phyloP scores from a whole-genome alignment of 2,329 filamentous ascomycete species.

The Colletotrichum truncatum region DNA sequence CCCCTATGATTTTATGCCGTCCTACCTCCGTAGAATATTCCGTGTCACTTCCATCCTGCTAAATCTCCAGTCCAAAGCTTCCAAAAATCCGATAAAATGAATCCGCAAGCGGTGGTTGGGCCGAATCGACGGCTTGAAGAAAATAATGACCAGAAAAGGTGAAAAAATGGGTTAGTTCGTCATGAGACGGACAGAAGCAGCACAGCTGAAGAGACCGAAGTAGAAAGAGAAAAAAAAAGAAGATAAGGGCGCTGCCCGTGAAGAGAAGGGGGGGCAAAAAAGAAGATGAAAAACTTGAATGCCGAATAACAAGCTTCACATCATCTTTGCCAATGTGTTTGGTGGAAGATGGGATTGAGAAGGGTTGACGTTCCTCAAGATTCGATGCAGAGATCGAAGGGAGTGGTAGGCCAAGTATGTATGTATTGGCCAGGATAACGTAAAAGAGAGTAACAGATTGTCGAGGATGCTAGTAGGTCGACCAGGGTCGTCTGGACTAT shows the following conservation, averaged over 20 bases:
- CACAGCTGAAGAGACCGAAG: constrained; percentile 19
- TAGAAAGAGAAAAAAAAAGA: constrained; percentile 12
- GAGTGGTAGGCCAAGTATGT: neutral
- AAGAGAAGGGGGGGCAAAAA: constrained; percentile 2
- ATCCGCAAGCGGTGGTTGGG: neutral
- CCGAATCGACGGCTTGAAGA: neutral
- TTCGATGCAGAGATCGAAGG: constrained; percentile 1
- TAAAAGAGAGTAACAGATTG: neutral
- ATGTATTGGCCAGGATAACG: constrained; percentile 13
- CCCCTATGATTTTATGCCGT: neutral
- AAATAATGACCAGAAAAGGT: neutral
- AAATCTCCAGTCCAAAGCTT: neutral
- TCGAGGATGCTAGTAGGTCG: neutral
- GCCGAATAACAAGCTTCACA: constrained; percentile 16
- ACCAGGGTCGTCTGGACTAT: neutral
- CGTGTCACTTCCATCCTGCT: neutral
- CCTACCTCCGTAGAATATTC: constrained; percentile 22
- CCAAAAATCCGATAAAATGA: neutral
- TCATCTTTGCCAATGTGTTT: constrained; percentile 21
- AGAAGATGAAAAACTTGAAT: neutral
- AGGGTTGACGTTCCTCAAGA: neutral
- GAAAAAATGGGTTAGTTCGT: constrained; percentile 1
- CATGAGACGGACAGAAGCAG: constrained; percentile 17
- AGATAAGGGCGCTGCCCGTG: constrained; percentile 19
- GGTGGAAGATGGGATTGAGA: neutral